phyloP scores from a whole-genome alignment of 805 yeast genomes.

The Suhomyces prunicola region DNA sequence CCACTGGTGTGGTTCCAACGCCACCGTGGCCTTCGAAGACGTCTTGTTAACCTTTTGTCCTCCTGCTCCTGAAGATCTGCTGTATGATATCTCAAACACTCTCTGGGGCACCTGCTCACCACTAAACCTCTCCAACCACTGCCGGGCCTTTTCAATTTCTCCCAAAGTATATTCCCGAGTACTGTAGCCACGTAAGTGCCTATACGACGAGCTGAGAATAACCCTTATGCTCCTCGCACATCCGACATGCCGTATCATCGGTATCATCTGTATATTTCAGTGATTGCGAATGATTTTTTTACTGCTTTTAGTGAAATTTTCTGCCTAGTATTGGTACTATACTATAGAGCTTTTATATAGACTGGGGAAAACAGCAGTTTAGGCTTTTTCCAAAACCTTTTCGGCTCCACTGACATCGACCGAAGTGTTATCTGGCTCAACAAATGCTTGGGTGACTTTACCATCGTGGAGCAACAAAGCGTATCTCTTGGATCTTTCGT shows the following conservation, averaged over 20 bases:
- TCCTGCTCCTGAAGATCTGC: constrained; percentile 79
- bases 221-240: background rate
- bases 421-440: constrained; percentile 80
- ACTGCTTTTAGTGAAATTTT: background rate
- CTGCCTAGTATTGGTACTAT: background rate
- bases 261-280: background rate
- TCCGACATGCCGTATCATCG: background rate
- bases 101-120: constrained; percentile 40
- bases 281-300: background rate
- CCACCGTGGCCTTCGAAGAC: constrained; percentile 62
- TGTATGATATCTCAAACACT: constrained; percentile 43
- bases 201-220: background rate
- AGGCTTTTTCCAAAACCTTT: constrained; percentile 37
- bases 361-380: background rate
- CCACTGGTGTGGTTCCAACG: constrained; percentile 44
- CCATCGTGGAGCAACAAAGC: constrained; percentile 78
- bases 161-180: constrained; percentile 10
- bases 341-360: too few species aligned
- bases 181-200: background rate
- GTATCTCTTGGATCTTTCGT: constrained; percentile 68
- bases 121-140: constrained; percentile 40
- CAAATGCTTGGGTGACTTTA: constrained; percentile 58
- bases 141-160: constrained; percentile 32
- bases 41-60: constrained; percentile 85
- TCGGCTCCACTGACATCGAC: constrained; percentile 53